phyloP scores from a whole-genome alignment of 2,329 filamentous ascomycete genomes.

The Rutstroemia sp. region DNA sequence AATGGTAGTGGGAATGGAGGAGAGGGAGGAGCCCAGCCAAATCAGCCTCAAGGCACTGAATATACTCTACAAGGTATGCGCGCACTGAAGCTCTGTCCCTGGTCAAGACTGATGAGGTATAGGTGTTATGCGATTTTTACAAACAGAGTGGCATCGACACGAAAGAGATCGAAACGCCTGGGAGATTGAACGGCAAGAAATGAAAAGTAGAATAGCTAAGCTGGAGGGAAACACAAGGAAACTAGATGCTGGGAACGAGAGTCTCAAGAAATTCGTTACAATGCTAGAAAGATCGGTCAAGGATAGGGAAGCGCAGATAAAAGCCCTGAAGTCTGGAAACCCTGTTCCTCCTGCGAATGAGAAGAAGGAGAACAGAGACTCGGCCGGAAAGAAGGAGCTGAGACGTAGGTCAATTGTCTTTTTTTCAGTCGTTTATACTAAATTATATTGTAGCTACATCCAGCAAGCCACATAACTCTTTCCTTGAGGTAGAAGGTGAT shows the following conservation, averaged over 20 bases:
- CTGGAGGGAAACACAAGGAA: constrained; percentile 85
- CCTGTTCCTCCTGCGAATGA: constrained; percentile 33
- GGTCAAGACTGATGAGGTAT: constrained; percentile 38
- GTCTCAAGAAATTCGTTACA: constrained; percentile 80
- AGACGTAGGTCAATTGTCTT: constrained; percentile 37
- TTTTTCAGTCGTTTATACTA: neutral
- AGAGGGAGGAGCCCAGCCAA: constrained; percentile 21
- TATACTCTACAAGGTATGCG: constrained; percentile 62
- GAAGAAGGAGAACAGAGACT: constrained; percentile 43
- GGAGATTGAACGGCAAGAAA: constrained; percentile 98
- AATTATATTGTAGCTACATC: constrained; percentile 11
- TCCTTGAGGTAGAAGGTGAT: constrained; percentile 39
- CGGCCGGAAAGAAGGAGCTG: constrained; percentile 48
- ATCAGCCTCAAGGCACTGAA: constrained; percentile 55
- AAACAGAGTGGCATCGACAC: constrained; percentile 98
- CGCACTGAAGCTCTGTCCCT: neutral
- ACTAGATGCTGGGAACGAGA: constrained; percentile 81
- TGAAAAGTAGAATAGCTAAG: constrained; percentile 94
- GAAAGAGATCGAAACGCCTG: constrained; percentile 96
- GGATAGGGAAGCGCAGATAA: constrained; percentile 68
- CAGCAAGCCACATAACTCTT: constrained; percentile 27
- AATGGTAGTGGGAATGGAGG: constrained; percentile 25
- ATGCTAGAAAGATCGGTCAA: constrained; percentile 85
- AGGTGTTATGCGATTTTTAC: constrained; percentile 98
- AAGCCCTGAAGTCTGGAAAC: constrained; percentile 40